Evolutionary conservation across 768 basidiomycete genomes (phyloP), one percentile per base, ranked within the genome.

Genomic region (Arthromyces matolae): DNA sequence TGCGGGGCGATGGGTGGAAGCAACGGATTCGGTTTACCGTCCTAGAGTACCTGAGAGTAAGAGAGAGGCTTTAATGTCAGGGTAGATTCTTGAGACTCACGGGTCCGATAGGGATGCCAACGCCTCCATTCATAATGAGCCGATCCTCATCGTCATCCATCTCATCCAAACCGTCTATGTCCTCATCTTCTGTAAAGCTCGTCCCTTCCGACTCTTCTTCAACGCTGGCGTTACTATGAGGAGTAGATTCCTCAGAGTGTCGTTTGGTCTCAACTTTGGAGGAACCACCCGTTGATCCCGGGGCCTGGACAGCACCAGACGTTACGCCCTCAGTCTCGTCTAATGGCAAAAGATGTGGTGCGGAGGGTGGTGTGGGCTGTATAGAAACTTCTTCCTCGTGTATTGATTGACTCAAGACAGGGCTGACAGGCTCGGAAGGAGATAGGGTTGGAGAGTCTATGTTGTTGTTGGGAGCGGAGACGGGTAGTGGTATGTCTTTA

Each of bases 61-160:
- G 27, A 27, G 28, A 31, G 13, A 27, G 32, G 36, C n/a, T n/a
- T n/a, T 40, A 40, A 43, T 9, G 32, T 43, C 14, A 31, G 36
- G 19, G 38, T 14, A 42, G 25, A 23, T 19, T n/a, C 22, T 23
- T 45, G 34, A 13, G 78, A n/a, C 89, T 64, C 66, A 95, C 93
- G 39, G 89, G 84, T 28, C 93, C 94, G 33, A 93, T 79, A 18
- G 95, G 95, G 48, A 98, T 97, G 28, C 96, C 96, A 48, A 90
- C 86, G 9, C 96, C 95, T 33, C 94, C 94, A 46, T 85, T 87
- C 68, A 84, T 75, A 53, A 96, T 94, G 45, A 97, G 73, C 54
- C 84, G 75, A 55, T 93, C 89, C 63, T 96, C 94, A 48, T 96
- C 93, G 50, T 95, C 93, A 60, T 95, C 89, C 49, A 78, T 76